Base-by-base conservation (phyloP, 73 alveolate genomes). In the Tetrahymena malaccensis region DNA sequence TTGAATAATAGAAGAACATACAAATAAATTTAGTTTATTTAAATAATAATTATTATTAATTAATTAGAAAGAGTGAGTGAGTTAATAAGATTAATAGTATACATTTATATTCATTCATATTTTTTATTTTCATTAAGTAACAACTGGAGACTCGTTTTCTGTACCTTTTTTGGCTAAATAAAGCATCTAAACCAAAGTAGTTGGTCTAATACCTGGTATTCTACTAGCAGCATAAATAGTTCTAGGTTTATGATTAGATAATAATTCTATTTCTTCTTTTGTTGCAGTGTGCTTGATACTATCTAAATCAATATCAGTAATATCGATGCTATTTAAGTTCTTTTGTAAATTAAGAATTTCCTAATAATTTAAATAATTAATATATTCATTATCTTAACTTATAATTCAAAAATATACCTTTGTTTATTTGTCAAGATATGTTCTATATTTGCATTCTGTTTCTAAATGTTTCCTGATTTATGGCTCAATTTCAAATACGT, bases 381-480 rank as follows among this genome's bases (percentile, higher is more conserved):
- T 3, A 34, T 1, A 94, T 25, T 17, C 37, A 43, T 84, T n/a
- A n/a, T n/a, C n/a, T n/a, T n/a, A n/a, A n/a, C n/a, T n/a, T n/a
- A n/a, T n/a, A n/a, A n/a, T n/a, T n/a, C n/a, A 7, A 15, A 31
- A 22, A 34, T 3, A 11, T 19, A 37, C 55, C 95, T 85, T 85
- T 85, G 93, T 94, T 50, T 94, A 43, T 89, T 94, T 70, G 5
- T 56, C 43, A 21, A 83, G 55, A 85, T 93, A 93, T 22, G 55
- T 43, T 94, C 94, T 55, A 55, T 96, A 94, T 40, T 96, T 85
- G 34, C 95, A 57, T 94, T 96, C 98, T 1, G 94, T 94, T 84
- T 22, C 56, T 22, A 96, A 21, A 43, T 94, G 96, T 13, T 96
- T 95, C 35, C 93, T 56, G 11, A 96, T 94, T 33, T 85, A 35